Percentiles rank a stretch among this genome's conserved stretches.
These are phyloP conservation scores for Polygonum aviculare DNA, from an alignment of 148 eudicot genomes.

Conservation along the genomic window DNA sequence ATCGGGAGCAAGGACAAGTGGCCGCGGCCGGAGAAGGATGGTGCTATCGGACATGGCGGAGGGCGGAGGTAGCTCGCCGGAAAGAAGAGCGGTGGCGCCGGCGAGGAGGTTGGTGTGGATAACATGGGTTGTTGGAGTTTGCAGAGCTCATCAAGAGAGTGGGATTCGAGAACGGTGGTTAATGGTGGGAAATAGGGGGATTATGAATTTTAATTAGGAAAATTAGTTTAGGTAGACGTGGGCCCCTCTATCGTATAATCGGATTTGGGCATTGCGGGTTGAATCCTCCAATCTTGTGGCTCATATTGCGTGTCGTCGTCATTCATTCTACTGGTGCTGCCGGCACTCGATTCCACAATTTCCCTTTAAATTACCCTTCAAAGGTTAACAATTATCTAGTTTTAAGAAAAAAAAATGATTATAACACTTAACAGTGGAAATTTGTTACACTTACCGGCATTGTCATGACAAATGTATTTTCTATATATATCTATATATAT, in stretches of 20 bases:
- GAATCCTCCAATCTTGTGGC: not conserved
- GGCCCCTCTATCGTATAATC: not conserved
- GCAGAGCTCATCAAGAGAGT: constrained; percentile 8
- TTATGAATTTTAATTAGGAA: not conserved
- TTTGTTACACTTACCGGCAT: too few species aligned
- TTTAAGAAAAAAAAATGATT: too few species aligned
- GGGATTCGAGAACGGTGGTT: not conserved
- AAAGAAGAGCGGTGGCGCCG: constrained; percentile 19
- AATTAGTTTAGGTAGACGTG: not conserved
- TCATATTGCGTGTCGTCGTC: not conserved
- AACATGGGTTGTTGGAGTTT: constrained; percentile 18
- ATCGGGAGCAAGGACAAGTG: constrained; percentile 17
- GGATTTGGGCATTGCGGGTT: not conserved
- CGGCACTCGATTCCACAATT: too few species aligned
- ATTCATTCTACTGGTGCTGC: not conserved
- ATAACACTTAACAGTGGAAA: too few species aligned
- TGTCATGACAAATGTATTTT: too few species aligned
- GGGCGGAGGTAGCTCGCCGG: constrained; percentile 11
- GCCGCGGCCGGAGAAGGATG: constrained; percentile 10
- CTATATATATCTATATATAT: too few species aligned
- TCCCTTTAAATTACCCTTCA: too few species aligned
- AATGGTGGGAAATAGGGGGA: not conserved
- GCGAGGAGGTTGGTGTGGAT: constrained; percentile 24
- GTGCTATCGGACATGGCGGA: constrained; percentile 13
- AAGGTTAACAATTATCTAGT: too few species aligned